Evolutionary conservation across 805 yeast species (phyloP).

Genomic region (Cyberlindnera americana): DNA sequence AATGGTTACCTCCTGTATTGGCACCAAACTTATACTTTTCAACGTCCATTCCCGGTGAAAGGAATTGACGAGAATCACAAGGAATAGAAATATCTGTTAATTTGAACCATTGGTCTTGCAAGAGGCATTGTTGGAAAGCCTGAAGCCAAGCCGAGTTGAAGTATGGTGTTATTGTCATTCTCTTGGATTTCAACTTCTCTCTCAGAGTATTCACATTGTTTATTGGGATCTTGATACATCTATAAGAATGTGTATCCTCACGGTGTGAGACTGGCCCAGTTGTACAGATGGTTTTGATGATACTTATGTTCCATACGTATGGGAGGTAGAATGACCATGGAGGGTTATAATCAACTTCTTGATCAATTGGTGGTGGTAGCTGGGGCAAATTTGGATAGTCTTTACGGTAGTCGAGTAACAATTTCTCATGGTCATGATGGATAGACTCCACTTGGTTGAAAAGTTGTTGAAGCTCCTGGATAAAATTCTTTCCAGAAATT

Average conservation of each 20-base stretch:
- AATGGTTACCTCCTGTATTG: conserved; percentile 21
- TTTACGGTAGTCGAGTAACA: conserved; percentile 11
- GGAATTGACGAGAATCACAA: conserved; percentile 19
- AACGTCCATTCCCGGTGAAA: conserved; percentile 7
- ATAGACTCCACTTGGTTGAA: conserved; percentile 2
- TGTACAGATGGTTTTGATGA: conserved; percentile 7
- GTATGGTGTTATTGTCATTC: conserved; percentile 20
- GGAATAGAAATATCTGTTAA: conserved; percentile 19
- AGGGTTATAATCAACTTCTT: conserved; percentile 13
- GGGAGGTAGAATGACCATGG: conserved; percentile 13
- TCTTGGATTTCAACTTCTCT: background rate
- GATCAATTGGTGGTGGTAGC: conserved; percentile 21
- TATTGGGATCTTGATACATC: conserved; percentile 11
- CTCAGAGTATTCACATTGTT: background rate
- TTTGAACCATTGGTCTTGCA: conserved; percentile 5
- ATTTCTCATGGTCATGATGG: background rate
- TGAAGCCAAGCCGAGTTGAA: conserved; percentile 20
- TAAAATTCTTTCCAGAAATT: conserved; percentile 14
- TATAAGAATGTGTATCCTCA: conserved; percentile 13
- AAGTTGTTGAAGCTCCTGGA: conserved; percentile 12
- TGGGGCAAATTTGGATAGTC: conserved; percentile 11
- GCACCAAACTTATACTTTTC: conserved; percentile 20
- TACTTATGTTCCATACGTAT: conserved; percentile 7
- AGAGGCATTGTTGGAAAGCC: conserved; percentile 10
- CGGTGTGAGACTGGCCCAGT: background rate